Evolutionary conservation across 495 filamentous ascomycete genomes (phyloP), one percentile per base, ranked within the genome.

Genomic region (Aspergillus haitiensis): DNA sequence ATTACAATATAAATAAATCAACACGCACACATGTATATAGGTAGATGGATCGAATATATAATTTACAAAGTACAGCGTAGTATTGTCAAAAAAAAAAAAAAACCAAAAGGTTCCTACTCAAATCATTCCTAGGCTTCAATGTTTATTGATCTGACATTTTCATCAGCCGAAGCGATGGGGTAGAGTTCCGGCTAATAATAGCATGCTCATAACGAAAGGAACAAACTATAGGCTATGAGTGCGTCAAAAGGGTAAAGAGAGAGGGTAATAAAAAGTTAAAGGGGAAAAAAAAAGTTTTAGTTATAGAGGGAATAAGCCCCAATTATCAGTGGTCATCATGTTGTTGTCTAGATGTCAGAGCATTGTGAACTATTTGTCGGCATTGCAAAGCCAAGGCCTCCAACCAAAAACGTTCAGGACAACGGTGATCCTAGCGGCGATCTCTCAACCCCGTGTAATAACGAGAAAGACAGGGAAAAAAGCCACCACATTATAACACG

Each of bases 371-470:
- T 7, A 21, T 47, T 47, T 47, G 15, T 18, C n/a, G 27, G 15
- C 44, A 47, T 21, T 9, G 11, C 10, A 40, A 35, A 35, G 50
- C 51, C 32, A 63, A 49, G 61, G 33, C 46, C 54, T 60, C 52
- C 44, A 55, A 44, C 34, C 48, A 34, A 62, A 63, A 60, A 62
- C 39, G 46, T 57, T 62, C 62, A 58, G 21, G 42, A 52, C 42
- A 62, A 58, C 53, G 69, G 65, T 68, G 71, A 73, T 73, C 69
- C 72, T 76, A 69, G 72, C 66, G 72, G 69, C 68, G 73, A 75
- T 75, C 73, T 66, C 51, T 58, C 48, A 63, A 65, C 54, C 56
- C 55, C 55, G 59, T 66, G 64, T 50, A 56, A 61, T 55, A 49
- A 51, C 60, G 33, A 40, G 34, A 18, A 21, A 48, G 45, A 57